A percentile compares a stretch with the other conserved stretches of the same genome.
These are phyloP conservation scores for Microthyrium microscopicum DNA, from an alignment of 2,329 filamentous ascomycete species.

Conservation along the genomic window DNA sequence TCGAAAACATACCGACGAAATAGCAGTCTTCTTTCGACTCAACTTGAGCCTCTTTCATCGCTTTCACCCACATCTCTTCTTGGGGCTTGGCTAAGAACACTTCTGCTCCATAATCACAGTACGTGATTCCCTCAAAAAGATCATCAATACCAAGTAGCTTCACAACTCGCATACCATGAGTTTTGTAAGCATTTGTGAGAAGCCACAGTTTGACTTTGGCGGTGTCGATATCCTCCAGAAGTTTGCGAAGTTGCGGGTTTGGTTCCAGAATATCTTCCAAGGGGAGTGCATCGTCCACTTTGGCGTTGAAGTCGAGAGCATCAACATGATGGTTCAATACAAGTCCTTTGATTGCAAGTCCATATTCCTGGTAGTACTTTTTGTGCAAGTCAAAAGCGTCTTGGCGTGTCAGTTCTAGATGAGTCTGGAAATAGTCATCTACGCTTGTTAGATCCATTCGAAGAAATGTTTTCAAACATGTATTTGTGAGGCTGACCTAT, in stretches of 20 bases:
- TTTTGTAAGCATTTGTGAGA: slow-evolving; percentile 91
- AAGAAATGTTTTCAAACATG: background rate
- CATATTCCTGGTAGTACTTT: slow-evolving; percentile 91
- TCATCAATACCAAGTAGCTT: slow-evolving; percentile 68
- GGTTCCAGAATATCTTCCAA: slow-evolving; percentile 72
- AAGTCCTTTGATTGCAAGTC: slow-evolving; percentile 89
- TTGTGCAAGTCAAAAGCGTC: slow-evolving; percentile 77
- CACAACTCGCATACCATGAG: slow-evolving; percentile 68
- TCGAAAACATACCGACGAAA: slow-evolving; percentile 60
- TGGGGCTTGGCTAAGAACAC: slow-evolving; percentile 79
- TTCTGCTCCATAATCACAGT: slow-evolving; percentile 63
- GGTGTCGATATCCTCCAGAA: slow-evolving; percentile 70
- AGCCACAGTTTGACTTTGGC: slow-evolving; percentile 81
- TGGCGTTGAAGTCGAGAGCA: slow-evolving; percentile 79
- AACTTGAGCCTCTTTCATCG: slow-evolving; percentile 68
- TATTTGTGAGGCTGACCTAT: slow-evolving; percentile 33
- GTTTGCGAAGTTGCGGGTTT: slow-evolving; percentile 52
- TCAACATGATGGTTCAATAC: slow-evolving; percentile 91
- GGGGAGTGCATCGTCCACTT: slow-evolving; percentile 89
- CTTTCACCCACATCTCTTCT: slow-evolving; percentile 68
- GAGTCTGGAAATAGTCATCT: slow-evolving; percentile 46
- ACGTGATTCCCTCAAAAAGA: slow-evolving; percentile 87
- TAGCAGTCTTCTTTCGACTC: slow-evolving; percentile 57
- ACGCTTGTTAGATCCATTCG: background rate
- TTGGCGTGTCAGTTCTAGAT: slow-evolving; percentile 55